Evolutionary conservation across 2,329 filamentous ascomycete species (phyloP).

Genomic region (Monilinia vaccinii-corymbosi): DNA sequence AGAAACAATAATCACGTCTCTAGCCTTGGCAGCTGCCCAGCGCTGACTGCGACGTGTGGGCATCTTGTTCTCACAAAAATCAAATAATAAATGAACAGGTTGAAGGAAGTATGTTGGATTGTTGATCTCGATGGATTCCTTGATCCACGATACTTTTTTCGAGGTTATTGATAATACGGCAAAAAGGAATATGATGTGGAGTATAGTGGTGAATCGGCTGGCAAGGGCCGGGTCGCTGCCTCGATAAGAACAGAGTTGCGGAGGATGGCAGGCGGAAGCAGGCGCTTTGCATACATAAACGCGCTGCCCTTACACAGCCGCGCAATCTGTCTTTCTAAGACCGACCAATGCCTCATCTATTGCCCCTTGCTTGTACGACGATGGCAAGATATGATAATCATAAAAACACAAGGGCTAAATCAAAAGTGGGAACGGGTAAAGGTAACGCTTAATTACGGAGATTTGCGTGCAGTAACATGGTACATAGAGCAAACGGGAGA

Average conservation of each 20-base stretch:
- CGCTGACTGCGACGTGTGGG: conserved; percentile 26
- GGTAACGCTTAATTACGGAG: conserved; percentile 7
- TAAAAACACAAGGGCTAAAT: conserved; percentile 5
- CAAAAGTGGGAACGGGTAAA: conserved; percentile 1
- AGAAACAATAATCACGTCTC: conserved; percentile 26
- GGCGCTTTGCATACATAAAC: conserved; percentile 15
- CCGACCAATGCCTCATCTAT: neutral
- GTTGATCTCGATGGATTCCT: conserved; percentile 6
- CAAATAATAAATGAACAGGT: conserved; percentile 3
- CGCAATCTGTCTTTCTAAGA: neutral
- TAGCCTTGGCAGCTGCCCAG: conserved; percentile 23
- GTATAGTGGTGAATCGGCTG: conserved; percentile 7
- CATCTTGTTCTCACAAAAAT: conserved; percentile 18
- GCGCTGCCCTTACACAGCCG: conserved; percentile 7
- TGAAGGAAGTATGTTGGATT: neutral
- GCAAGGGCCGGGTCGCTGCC: conserved; percentile 19
- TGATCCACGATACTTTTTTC: conserved; percentile 3
- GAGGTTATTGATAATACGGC: conserved; percentile 6
- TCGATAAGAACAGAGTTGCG: conserved; percentile 19
- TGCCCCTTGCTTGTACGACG: conserved; percentile 1
- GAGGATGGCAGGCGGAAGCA: conserved; percentile 6
- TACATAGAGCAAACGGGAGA: neutral
- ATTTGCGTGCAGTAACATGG: neutral
- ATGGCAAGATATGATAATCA: neutral
- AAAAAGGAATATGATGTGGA: neutral